Base-by-base conservation (phyloP, 495 filamentous ascomycete species). In the Penicillium coffeae region DNA sequence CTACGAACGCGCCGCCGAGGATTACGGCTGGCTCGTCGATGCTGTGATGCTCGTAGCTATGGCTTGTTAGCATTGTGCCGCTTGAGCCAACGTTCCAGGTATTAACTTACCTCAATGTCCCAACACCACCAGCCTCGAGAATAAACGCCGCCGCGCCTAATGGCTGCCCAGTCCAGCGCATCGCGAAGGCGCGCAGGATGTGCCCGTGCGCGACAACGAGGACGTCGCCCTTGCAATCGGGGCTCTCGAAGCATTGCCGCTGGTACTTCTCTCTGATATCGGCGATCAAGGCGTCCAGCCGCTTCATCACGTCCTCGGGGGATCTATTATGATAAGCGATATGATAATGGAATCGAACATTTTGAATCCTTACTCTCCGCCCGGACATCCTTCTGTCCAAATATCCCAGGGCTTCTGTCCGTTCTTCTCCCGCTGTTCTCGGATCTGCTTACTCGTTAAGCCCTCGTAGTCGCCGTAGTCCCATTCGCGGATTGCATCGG, bases 381-480 rank as follows among this genome's bases (percentile, higher is more conserved):
- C 80, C 1, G 78, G 78, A 66, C 89, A 93, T 2, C 89, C 89
- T 59, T 93, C 87, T 4, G 71, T 73, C 89, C 89, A 95, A 51
- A 94, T 93, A 72, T 92, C 84, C 82, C 87, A 95, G 22, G 60
- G 47, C 2, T 68, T 58, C 37, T 68, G 41, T 1, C 69, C 71
- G 6, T 56, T 57, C 53, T 65, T 34, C 33, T 20, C 56, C 25
- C 89, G 73, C 45, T 75, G 48, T 43, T 78, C 71, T 19, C 76
- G 60, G 58, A 97, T 96, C 58, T 88, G 67, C 13, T 77, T 64
- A 45, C 78, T 85, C 6, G 87, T 94, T 64, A 95, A 80, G 2
- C 93, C 93, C 64, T 98, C 93, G 62, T 97, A 98, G 52, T 87
- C 81, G 9, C 93, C 93, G 56, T 98, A 98, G 68, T 95, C 89